A percentile compares a stretch with the other conserved stretches of the same genome.
Evolutionary conservation across 2,329 filamentous ascomycete genomes (phyloP).

Genomic region (Hymenoscyphus scutula): DNA sequence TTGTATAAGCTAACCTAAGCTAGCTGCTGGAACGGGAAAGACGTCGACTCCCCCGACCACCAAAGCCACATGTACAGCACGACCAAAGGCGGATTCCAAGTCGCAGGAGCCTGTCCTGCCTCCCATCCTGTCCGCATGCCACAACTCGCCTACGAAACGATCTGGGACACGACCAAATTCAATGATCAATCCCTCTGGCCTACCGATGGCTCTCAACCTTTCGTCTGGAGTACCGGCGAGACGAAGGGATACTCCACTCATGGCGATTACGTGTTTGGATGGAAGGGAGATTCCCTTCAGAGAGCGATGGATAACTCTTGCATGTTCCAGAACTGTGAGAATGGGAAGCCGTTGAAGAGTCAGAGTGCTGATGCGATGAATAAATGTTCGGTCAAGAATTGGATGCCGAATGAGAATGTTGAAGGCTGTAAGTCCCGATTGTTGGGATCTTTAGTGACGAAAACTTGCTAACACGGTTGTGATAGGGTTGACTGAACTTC

Average conservation of each 20-base stretch:
- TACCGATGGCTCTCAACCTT: conserved; percentile 17
- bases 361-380: conserved; percentile 16
- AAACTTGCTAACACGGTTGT: neutral
- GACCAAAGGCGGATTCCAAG: conserved; percentile 33
- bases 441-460: neutral
- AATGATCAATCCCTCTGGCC: conserved; percentile 21
- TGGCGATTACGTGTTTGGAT: conserved; percentile 14
- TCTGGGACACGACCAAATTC: conserved; percentile 47
- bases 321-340: conserved; percentile 18
- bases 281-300: conserved; percentile 12
- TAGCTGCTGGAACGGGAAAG: conserved; percentile 28
- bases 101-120: conserved; percentile 48
- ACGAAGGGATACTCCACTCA: conserved; percentile 8
- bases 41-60: conserved; percentile 40
- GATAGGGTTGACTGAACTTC: conserved; percentile 1
- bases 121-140: conserved; percentile 53
- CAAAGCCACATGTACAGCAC: conserved; percentile 56
- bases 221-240: conserved; percentile 18
- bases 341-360: conserved; percentile 14
- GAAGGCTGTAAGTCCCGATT: conserved; percentile 8
- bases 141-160: conserved; percentile 58
- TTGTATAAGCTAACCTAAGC: neutral
- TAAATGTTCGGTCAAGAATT: conserved; percentile 15
- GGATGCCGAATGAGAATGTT: conserved; percentile 10
- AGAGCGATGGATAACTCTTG: conserved; percentile 10